Conservation (phyloP, 129 eudicot species). For the Artemisia annua region DNA sequence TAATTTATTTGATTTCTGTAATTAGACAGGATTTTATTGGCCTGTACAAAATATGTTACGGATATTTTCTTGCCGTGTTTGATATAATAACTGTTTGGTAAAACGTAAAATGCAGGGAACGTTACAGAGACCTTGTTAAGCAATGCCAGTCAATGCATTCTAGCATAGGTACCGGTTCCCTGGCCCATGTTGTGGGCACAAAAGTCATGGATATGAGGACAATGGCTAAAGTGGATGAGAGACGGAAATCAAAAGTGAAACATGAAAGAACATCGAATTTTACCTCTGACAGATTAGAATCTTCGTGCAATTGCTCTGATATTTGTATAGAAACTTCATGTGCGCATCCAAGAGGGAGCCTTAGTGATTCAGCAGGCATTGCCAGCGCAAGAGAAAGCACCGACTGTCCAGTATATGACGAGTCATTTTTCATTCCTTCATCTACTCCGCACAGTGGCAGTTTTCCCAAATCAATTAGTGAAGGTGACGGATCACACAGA, state of each 20-base stretch:
- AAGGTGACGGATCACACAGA: conserved; percentile 37
- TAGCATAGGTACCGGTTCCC: conserved; percentile 92
- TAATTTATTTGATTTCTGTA: background rate
- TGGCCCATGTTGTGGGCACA: conserved; percentile 85
- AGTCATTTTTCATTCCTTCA: conserved; percentile 52
- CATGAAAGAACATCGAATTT: conserved; percentile 41
- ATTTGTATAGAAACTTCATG: conserved; percentile 48
- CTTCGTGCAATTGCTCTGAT: conserved; percentile 44
- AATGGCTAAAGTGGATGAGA: conserved; percentile 53
- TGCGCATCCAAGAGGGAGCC: conserved; percentile 46
- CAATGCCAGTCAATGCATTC: conserved; percentile 93
- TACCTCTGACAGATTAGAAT: conserved; percentile 42
- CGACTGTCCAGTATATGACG: conserved; percentile 57
- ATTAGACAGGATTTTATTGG: background rate
- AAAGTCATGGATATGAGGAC: conserved; percentile 95
- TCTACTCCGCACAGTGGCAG: conserved; percentile 40
- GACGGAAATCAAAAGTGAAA: conserved; percentile 55
- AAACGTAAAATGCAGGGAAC: conserved; percentile 58
- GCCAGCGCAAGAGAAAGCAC: conserved; percentile 38
- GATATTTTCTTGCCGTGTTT: conserved; percentile 1
- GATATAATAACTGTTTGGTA: conserved; percentile 7
- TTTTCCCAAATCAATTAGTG: conserved; percentile 44
- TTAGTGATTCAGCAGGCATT: too few species aligned
- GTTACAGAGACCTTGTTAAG: conserved; percentile 74
- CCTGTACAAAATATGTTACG: background rate